phyloP scores from a whole-genome alignment of 129 eudicot species.

The Flaveria sonorensis region DNA sequence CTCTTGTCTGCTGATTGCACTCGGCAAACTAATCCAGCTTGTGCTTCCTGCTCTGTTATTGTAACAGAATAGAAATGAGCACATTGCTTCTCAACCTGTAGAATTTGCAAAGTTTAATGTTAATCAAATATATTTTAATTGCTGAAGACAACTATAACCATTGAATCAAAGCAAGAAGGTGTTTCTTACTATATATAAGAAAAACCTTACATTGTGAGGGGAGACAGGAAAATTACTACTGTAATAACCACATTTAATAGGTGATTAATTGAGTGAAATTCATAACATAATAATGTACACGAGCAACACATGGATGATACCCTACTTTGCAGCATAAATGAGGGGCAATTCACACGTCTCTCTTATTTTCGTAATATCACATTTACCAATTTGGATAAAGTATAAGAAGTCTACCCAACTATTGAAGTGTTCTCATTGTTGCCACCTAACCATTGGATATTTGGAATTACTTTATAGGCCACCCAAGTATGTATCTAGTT shows the following conservation, averaged over 20 bases:
- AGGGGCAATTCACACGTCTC: not conserved
- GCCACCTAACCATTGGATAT: not conserved
- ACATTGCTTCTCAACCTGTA: conserved; percentile 90
- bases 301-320: not conserved
- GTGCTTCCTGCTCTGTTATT: conserved; percentile 81
- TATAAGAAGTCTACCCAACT: not conserved
- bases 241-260: too few species aligned
- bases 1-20: conserved; percentile 87
- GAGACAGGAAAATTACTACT: too few species aligned
- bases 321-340: not conserved
- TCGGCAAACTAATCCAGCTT: conserved; percentile 82
- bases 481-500: not conserved
- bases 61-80: conserved; percentile 94
- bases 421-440: not conserved
- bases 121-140: conserved; percentile 6
- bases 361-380: not conserved
- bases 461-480: not conserved
- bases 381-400: not conserved
- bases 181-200: not conserved
- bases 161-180: not conserved
- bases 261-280: not conserved
- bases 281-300: not conserved
- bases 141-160: not conserved
- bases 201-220: too few species aligned
- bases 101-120: conserved; percentile 22